Evolutionary conservation across 2,329 filamentous ascomycete species (phyloP).

Genomic region (Penicillium sp.): DNA sequence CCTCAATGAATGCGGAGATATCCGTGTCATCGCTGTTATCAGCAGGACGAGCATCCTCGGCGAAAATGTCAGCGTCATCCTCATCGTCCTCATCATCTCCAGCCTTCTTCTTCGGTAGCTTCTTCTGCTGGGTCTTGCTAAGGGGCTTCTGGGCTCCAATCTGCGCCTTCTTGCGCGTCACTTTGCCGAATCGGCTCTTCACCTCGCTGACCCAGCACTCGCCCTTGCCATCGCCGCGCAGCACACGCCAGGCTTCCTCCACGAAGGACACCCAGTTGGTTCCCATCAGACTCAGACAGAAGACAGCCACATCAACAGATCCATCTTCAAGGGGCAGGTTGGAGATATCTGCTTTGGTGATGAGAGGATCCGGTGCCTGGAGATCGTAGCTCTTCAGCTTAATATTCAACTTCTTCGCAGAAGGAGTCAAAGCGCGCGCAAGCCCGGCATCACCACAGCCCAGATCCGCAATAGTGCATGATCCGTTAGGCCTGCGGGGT

Average conservation of each 20-base stretch:
- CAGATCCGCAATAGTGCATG: constrained; percentile 81
- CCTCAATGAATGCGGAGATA: constrained; percentile 81
- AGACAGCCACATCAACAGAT: constrained; percentile 81
- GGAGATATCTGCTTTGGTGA: constrained; percentile 87
- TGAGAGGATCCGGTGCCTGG: constrained; percentile 70
- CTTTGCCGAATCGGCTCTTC: constrained; percentile 80
- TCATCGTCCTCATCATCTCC: constrained; percentile 41
- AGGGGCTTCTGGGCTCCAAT: constrained; percentile 38
- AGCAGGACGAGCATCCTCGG: constrained; percentile 48
- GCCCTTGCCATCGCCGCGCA: constrained; percentile 77
- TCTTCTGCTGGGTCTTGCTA: constrained; percentile 46
- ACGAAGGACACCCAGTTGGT: constrained; percentile 98
- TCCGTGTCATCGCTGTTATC: constrained; percentile 74
- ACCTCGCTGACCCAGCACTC: constrained; percentile 98
- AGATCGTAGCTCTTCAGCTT: constrained; percentile 84
- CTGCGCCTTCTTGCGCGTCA: constrained; percentile 45
- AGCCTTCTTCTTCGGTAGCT: constrained; percentile 50
- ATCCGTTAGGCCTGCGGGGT: constrained; percentile 66
- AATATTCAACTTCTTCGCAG: constrained; percentile 67
- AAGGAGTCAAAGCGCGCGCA: constrained; percentile 61
- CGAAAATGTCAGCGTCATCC: constrained; percentile 56
- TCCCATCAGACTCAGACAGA: constrained; percentile 96
- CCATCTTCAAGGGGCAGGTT: constrained; percentile 73
- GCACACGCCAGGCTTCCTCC: constrained; percentile 88
- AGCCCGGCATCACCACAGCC: constrained; percentile 91